phyloP scores from a whole-genome alignment of 768 basidiomycete genomes.

The Pleurotus giganteus region DNA sequence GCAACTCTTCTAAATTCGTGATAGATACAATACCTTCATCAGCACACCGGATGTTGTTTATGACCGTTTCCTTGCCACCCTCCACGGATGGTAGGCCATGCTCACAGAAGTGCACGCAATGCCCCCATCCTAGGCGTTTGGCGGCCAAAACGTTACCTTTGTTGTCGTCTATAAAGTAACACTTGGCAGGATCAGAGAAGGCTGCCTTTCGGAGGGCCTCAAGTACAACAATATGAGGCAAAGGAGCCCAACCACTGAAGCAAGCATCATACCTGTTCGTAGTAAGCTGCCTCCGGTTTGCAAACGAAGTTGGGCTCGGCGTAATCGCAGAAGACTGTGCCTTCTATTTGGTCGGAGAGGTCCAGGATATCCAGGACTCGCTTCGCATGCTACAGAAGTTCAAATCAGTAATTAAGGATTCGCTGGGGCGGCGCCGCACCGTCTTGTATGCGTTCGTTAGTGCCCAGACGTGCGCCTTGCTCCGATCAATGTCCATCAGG shows the following conservation, averaged over 20 bases:
- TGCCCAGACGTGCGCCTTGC: conserved; percentile 79
- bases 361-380: conserved; percentile 75
- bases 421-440: conserved; percentile 38
- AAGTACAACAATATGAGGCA: conserved; percentile 4
- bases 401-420: conserved; percentile 12
- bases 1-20: conserved; percentile 59
- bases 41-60: conserved; percentile 34
- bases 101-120: conserved; percentile 77
- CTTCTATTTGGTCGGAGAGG: conserved; percentile 71
- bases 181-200: conserved; percentile 63
- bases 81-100: conserved; percentile 60
- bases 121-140: conserved; percentile 62
- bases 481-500: conserved; percentile 75
- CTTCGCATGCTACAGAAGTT: conserved; percentile 62
- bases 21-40: conserved; percentile 52
- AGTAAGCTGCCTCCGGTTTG: conserved; percentile 79
- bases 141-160: conserved; percentile 68
- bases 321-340: conserved; percentile 80
- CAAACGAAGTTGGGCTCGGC: conserved; percentile 62
- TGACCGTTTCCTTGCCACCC: conserved; percentile 54
- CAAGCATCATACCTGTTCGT: conserved; percentile 44
- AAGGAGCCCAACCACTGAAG: background rate
- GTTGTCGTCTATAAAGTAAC: conserved; percentile 81
- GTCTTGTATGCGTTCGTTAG: conserved; percentile 81
- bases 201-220: conserved; percentile 68